phyloP scores from a whole-genome alignment of 1,284 basidiomycete genomes.

The Ustilago sp. region DNA sequence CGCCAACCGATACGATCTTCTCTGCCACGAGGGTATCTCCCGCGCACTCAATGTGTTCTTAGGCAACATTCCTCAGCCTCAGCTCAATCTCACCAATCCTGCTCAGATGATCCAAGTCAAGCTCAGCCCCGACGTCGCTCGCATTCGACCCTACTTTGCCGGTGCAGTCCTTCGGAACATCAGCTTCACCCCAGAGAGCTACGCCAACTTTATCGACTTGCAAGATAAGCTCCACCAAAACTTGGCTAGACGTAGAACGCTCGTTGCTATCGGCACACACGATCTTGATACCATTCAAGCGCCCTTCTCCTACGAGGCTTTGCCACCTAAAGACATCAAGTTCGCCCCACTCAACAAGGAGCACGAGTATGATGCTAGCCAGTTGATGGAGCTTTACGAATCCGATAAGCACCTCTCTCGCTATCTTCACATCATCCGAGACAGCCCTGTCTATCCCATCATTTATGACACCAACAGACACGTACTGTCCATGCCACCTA shows the following conservation, averaged over 20 bases:
- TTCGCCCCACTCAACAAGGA: slow-evolving; percentile 88
- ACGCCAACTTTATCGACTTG: slow-evolving; percentile 94
- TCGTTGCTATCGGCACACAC: slow-evolving; percentile 97
- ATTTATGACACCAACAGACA: slow-evolving; percentile 90
- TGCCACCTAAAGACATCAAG: slow-evolving; percentile 87
- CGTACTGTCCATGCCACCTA: slow-evolving; percentile 96
- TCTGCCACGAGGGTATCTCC: slow-evolving; percentile 96
- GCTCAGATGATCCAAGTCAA: slow-evolving; percentile 54
- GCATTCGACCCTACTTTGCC: slow-evolving; percentile 90
- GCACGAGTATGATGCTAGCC: slow-evolving; percentile 71
- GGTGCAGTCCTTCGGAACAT: slow-evolving; percentile 90
- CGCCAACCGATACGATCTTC: slow-evolving; percentile 94
- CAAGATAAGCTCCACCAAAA: slow-evolving; percentile 99
- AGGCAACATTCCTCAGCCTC: slow-evolving; percentile 77
- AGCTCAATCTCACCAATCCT: slow-evolving; percentile 54
- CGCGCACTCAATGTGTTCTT: slow-evolving; percentile 89
- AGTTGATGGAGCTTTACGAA: slow-evolving; percentile 74
- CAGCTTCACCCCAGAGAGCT: slow-evolving; percentile 85
- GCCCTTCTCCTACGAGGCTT: slow-evolving; percentile 92
- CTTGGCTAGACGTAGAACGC: slow-evolving; percentile 86
- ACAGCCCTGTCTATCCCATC: slow-evolving; percentile 95
- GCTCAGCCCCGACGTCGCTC: slow-evolving; percentile 58
- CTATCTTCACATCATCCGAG: slow-evolving; percentile 92
- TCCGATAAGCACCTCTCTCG: slow-evolving; percentile 90
- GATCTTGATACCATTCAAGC: slow-evolving; percentile 89